Conservation (phyloP, 2,329 filamentous ascomycete species). For the Ophiocordyceps polyrhachis-furcata region DNA sequence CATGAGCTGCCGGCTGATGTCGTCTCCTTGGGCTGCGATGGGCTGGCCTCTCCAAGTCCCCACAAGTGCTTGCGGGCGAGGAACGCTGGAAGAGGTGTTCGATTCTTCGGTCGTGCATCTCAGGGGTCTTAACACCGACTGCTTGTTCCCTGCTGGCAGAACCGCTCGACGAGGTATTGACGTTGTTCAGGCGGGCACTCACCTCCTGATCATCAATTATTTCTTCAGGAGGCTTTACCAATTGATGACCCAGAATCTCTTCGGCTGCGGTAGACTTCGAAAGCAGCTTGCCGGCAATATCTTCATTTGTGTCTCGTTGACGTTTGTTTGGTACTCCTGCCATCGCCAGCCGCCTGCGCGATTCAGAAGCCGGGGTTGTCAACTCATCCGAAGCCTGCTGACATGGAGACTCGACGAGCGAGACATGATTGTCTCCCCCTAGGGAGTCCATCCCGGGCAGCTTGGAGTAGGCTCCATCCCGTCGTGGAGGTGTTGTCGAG, state of each 20-base stretch:
- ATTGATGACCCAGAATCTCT: not conserved
- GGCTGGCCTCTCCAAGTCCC: slow-evolving; percentile 13
- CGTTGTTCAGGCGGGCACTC: not conserved
- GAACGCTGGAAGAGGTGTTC: not conserved
- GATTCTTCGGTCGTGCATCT: not conserved
- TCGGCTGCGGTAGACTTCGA: not conserved
- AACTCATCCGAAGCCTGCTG: not conserved
- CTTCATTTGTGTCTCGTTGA: not conserved
- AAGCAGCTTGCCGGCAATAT: not conserved
- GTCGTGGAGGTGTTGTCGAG: not conserved
- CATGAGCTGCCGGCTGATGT: not conserved
- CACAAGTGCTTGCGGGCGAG: slow-evolving; percentile 10
- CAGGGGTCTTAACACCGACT: not conserved
- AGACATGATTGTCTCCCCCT: not conserved
- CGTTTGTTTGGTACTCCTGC: not conserved
- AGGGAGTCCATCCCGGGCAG: not conserved
- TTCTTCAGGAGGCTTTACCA: not conserved
- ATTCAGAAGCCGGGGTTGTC: not conserved
- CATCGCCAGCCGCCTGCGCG: not conserved
- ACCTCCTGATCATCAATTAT: not conserved
- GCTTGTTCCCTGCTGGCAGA: not conserved
- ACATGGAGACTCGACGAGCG: not conserved
- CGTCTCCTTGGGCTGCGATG: slow-evolving; percentile 6
- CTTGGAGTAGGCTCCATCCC: not conserved
- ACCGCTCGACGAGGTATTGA: not conserved